phyloP scores from a whole-genome alignment of 768 basidiomycete genomes.

The Favolaschia claudopus region DNA sequence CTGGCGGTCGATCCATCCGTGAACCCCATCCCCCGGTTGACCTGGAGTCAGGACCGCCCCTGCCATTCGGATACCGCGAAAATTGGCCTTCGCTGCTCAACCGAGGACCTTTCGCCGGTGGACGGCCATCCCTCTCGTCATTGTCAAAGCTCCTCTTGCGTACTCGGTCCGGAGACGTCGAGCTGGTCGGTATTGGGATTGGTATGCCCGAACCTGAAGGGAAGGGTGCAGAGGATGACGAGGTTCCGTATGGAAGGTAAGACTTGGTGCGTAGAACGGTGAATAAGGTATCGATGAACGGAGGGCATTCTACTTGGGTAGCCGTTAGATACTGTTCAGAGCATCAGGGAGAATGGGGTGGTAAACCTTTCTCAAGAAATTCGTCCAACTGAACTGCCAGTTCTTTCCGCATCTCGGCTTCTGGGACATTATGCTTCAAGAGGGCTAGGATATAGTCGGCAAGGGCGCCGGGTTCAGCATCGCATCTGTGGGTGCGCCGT shows the following conservation, averaged over 20 bases:
- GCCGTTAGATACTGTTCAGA: constrained; percentile 17
- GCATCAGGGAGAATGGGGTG: background rate
- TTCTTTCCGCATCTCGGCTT: constrained; percentile 83
- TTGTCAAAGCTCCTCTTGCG: constrained; percentile 72
- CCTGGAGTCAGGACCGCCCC: constrained; percentile 36
- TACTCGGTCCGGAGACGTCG: constrained; percentile 57
- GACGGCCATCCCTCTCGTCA: constrained; percentile 66
- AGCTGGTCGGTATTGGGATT: constrained; percentile 62
- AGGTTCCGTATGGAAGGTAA: constrained; percentile 73
- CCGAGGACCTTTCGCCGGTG: constrained; percentile 76
- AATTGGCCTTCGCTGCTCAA: constrained; percentile 70
- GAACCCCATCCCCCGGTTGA: constrained; percentile 24
- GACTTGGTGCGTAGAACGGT: constrained; percentile 85
- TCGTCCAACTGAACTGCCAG: constrained; percentile 82
- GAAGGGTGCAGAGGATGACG: constrained; percentile 50
- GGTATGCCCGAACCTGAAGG: constrained; percentile 69
- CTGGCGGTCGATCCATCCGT: constrained; percentile 38
- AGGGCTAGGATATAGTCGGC: constrained; percentile 95
- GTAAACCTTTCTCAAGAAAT: constrained; percentile 89
- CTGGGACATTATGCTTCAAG: constrained; percentile 87
- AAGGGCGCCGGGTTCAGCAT: constrained; percentile 93
- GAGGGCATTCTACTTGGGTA: constrained; percentile 59
- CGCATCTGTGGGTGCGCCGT: constrained; percentile 68
- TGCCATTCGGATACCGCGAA: constrained; percentile 63
- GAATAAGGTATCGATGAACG: constrained; percentile 89